Base-by-base conservation (phyloP, 768 basidiomycete species). In the Pleurotus platypus region DNA sequence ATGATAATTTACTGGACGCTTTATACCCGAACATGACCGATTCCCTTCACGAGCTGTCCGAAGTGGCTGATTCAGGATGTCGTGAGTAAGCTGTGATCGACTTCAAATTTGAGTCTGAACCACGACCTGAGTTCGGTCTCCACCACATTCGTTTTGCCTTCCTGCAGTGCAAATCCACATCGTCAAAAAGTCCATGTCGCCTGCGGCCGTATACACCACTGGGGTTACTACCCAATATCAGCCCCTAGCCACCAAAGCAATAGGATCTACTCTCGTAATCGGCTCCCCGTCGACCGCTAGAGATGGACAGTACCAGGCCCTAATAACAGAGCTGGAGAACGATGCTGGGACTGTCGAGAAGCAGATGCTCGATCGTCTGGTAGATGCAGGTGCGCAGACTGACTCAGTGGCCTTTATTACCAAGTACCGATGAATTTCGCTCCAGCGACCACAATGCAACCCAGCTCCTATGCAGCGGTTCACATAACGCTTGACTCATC, bases 321-420 rank as follows among this genome's bases (percentile, higher is more conserved):
- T 91, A 58, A 30, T 71, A 27, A 59, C 51, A 55, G 63, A 63
- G 56, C 49, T 48, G 45, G 37, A 35, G 50, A 55, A 58, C 45
- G 60, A 58, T 16, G 5, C 18, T 27, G 64, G 60, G 24, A 61
- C 48, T 16, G 55, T 92, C 27, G 91, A 94, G 63, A 86, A 81
- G 64, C 86, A 92, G 66, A 83, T 94, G 75, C 72, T 94, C 26
- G 92, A 95, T 69, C 78, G 93, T 59, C 72, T 95, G 59, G 73
- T 92, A 13, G 92, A 91, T 70, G 80, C 82, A 75, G 92, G 92
- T 93, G 64, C 53, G 78, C 70, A 13, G 40, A 40, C 26, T 16
- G 22, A 2, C 51, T 30, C 43, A 60, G 61, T 15, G 30, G 62
- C 55, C 13, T 59, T 51, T 42, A 58, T n/a, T 49, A 48, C 26